Evolutionary conservation across 345 rosid genomes (phyloP), one percentile per base, ranked within the genome.

Genomic region (Eucalyptus globulus): DNA sequence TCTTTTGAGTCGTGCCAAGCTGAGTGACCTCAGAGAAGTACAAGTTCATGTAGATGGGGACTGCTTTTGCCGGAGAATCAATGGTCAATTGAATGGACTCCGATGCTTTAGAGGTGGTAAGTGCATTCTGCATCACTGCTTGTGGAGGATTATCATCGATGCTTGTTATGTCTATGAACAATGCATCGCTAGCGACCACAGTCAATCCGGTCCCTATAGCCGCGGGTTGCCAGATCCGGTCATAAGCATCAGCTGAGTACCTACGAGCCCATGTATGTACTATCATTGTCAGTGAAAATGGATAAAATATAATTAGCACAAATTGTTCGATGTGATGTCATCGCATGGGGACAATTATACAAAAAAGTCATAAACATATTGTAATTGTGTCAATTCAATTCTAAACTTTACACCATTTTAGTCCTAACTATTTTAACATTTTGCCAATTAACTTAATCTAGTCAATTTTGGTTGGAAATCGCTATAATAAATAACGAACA

Each of bases 11-110:
- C 11, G 92, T 29, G 72, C 87, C 89, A 3, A 93, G 94, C 49
- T 62, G 45, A 5, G 90, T 34, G 88, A 94, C 93, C 88, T 94
- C 96, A 14, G 94, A 92, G 88, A 93, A 94, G 83, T 93, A 93
- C 87, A 94, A 53, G 93, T 89, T 93, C 47, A 91, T 54, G 58
- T 92, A 90, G 40, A 89, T 50, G 4, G 93, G 88, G 60, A 80
- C 87, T 53, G 40, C 47, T 24, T 9, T 27, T n/a, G 80, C n/a
- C 14, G 93, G 95, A 76, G 87, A 91, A 51, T 27, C 54, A 34
- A 50, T 88, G 43, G 27, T 62, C 58, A 91, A 60, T 49, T 19
- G 83, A 76, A 76, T 76, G 9, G 83, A 21, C 3, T 7, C 22
- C 50, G 93, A 67, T 60, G 90, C 87, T 88, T 9, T 88, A 83